phyloP scores from a whole-genome alignment of 2,329 filamentous ascomycete species.

The Phialocephala sp. region DNA sequence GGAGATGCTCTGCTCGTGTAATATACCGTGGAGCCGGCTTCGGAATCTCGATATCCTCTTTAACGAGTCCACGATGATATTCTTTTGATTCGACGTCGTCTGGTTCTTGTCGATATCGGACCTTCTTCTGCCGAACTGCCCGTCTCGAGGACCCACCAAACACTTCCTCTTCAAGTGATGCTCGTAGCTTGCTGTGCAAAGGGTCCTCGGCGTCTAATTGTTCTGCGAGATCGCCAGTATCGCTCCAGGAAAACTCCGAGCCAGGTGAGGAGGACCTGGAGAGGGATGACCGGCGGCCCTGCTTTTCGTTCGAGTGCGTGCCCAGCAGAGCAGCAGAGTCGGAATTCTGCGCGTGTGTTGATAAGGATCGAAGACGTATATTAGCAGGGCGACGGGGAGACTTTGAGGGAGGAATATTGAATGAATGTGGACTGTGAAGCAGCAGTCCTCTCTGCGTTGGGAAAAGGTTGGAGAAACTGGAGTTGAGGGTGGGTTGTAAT shows the following conservation, averaged over 20 bases:
- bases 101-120: conserved; percentile 64
- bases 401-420: conserved; percentile 84
- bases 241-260: conserved; percentile 85
- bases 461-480: conserved; percentile 12
- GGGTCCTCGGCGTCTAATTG: conserved; percentile 87
- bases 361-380: conserved; percentile 84
- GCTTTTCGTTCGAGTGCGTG: conserved; percentile 49
- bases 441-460: conserved; percentile 68
- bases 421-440: conserved; percentile 74
- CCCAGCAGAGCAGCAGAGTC: conserved; percentile 55
- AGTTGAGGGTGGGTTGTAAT: background rate
- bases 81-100: conserved; percentile 50
- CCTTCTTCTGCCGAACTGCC: conserved; percentile 62
- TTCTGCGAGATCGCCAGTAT: conserved; percentile 93
- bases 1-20: conserved; percentile 68
- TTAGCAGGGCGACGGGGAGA: conserved; percentile 74
- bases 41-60: conserved; percentile 85
- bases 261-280: conserved; percentile 62
- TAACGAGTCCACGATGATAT: conserved; percentile 52
- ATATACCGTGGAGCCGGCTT: conserved; percentile 67
- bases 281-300: conserved; percentile 49
- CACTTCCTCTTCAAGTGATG: conserved; percentile 62
- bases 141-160: conserved; percentile 57
- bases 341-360: conserved; percentile 46
- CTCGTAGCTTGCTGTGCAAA: conserved; percentile 71